Evolutionary conservation across 1,284 basidiomycete genomes (phyloP).

Genomic region (Moesziomyces globuligerus): DNA sequence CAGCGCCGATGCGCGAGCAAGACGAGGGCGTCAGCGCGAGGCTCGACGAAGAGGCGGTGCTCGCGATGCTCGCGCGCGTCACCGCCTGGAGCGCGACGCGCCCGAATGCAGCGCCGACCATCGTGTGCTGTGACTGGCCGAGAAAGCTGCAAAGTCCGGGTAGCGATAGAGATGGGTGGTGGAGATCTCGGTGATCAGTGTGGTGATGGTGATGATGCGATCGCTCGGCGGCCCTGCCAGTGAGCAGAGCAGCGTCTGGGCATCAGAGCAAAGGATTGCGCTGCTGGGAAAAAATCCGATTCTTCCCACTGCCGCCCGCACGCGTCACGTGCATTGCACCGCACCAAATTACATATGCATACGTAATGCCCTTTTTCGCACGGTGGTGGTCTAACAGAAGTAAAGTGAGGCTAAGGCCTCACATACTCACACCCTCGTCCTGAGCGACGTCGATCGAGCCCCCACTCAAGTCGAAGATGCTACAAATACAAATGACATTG

Average conservation of each 20-base stretch:
- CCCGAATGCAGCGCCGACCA: conserved; percentile 28
- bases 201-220: conserved; percentile 1
- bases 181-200: conserved; percentile 3
- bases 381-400: no score
- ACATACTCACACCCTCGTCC: no score
- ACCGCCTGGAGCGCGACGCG: conserved; percentile 33
- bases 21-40: conserved; percentile 13
- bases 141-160: no score
- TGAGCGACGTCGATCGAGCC: not conserved
- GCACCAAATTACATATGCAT: not conserved
- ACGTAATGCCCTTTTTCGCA: not conserved
- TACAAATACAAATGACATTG: conserved; percentile 21
- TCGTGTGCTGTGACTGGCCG: not conserved
- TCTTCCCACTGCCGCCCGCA: conserved; percentile 14
- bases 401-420: no score
- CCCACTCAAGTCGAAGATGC: not conserved
- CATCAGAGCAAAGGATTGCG: conserved; percentile 5
- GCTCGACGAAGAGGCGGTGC: conserved; percentile 27
- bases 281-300: conserved; percentile 37
- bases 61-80: conserved; percentile 16
- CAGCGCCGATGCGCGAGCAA: conserved; percentile 26
- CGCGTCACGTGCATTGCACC: conserved; percentile 30
- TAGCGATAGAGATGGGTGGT: no score
- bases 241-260: not conserved
- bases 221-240: not conserved